phyloP scores from a whole-genome alignment of 116 monocot species.

The Cymodocea nodosa region DNA sequence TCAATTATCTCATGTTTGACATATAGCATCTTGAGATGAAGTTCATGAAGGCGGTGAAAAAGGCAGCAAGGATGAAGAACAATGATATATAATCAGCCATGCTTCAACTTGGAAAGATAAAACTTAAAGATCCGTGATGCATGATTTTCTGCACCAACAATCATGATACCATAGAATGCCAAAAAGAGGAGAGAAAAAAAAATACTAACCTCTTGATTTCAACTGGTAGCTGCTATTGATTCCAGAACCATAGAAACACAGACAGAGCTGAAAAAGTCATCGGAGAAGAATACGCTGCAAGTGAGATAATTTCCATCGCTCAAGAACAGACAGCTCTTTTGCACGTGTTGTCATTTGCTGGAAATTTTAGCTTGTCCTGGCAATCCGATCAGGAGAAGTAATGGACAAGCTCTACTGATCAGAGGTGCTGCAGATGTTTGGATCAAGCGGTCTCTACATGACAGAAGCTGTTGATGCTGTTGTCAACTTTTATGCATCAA shows the following conservation, averaged over 20 bases:
- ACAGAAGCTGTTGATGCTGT: slow-evolving; percentile 36
- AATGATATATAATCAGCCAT: slow-evolving; percentile 34
- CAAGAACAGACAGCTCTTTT: not conserved
- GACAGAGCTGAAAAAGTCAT: slow-evolving; percentile 49
- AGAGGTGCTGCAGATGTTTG: slow-evolving; percentile 31
- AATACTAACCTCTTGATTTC: not conserved
- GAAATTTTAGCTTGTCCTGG: slow-evolving; percentile 41
- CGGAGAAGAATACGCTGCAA: slow-evolving; percentile 50
- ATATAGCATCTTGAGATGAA: slow-evolving; percentile 38
- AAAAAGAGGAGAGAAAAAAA: not conserved
- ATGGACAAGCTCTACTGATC: slow-evolving; percentile 41
- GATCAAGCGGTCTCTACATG: slow-evolving; percentile 46
- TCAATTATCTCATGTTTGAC: not conserved
- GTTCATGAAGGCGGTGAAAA: slow-evolving; percentile 68
- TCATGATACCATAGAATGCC: too few relatives aligned
- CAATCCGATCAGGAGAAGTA: slow-evolving; percentile 51
- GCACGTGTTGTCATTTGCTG: not conserved
- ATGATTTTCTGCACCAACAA: not conserved
- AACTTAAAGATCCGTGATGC: not conserved
- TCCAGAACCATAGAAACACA: slow-evolving; percentile 71
- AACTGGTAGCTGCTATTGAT: slow-evolving; percentile 71
- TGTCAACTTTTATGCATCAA: not conserved
- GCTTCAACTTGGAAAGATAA: slow-evolving; percentile 49
- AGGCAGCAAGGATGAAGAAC: slow-evolving; percentile 18
- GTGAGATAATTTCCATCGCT: slow-evolving; percentile 11